Evolutionary conservation across 1,284 basidiomycete species (phyloP).

Genomic region (Ustanciosporium gigantosporum): DNA sequence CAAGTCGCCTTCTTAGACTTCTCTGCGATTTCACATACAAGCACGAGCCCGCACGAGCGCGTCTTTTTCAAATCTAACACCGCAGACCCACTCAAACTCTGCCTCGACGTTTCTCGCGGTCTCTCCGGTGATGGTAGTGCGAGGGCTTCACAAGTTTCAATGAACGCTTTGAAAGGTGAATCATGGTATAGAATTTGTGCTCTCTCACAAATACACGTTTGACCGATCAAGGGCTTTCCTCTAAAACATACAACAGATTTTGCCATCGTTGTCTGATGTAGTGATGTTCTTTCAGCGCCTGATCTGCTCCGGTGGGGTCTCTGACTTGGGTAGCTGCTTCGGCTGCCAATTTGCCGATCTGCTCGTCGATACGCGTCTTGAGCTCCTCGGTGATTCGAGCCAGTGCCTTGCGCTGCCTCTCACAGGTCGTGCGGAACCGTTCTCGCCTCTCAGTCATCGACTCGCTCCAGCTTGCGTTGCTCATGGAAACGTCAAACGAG

Average conservation of each 20-base stretch:
- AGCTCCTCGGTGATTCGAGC: conserved; percentile 18
- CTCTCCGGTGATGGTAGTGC: no score
- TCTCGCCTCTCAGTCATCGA: conserved; percentile 19
- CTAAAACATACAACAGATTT: conserved; percentile 25
- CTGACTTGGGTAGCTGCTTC: conserved; percentile 7
- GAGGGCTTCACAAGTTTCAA: no score
- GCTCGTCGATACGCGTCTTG: conserved; percentile 24
- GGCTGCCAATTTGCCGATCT: conserved; percentile 23
- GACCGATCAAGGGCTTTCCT: neutral
- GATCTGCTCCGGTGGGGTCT: conserved; percentile 16
- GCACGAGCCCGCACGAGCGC: no score
- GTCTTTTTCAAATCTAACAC: no score
- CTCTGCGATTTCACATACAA: no score
- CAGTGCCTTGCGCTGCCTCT: conserved; percentile 23
- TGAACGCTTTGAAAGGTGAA: no score
- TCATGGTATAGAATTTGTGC: no score
- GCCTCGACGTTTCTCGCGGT: no score
- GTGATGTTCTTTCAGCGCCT: conserved; percentile 16
- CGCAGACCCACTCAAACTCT: no score
- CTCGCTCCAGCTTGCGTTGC: conserved; percentile 15
- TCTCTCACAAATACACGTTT: no score
- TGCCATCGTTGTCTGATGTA: conserved; percentile 17
- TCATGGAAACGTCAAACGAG: conserved; percentile 19
- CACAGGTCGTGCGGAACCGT: conserved; percentile 18
- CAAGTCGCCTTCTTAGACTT: no score